Evolutionary conservation across 371 early-diverging fungal genomes (phyloP).

Genomic region (Mucor sp.): DNA sequence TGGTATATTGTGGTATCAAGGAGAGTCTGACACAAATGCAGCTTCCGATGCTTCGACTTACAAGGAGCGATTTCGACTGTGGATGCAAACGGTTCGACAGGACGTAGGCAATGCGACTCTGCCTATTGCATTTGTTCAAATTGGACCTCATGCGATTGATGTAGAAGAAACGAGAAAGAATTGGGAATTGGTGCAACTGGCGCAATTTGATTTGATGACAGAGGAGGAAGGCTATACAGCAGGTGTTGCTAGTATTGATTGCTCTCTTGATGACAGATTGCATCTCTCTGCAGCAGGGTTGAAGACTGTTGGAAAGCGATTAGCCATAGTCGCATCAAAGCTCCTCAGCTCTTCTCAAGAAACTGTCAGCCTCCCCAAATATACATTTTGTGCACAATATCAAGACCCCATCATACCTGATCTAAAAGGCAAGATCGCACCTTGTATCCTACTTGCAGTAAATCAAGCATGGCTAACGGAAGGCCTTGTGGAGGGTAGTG

Average conservation of each 20-base stretch:
- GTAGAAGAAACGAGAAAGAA: not conserved
- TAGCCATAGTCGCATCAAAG: slow-evolving; percentile 27
- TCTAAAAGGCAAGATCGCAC: not conserved
- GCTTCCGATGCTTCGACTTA: slow-evolving; percentile 5
- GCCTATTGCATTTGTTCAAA: slow-evolving; percentile 34
- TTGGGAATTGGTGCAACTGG: slow-evolving; percentile 33
- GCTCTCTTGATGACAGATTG: slow-evolving; percentile 37
- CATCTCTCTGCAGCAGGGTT: slow-evolving; percentile 39
- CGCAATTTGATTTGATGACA: slow-evolving; percentile 21
- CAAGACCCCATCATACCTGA: not conserved
- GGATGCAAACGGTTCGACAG: slow-evolving; percentile 13
- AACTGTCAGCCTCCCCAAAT: not conserved
- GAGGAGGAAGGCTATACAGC: not conserved
- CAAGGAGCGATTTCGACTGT: slow-evolving; percentile 12
- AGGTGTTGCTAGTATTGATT: slow-evolving; percentile 34
- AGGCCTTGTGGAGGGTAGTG: not conserved
- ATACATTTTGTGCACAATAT: not conserved
- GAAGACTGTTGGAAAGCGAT: slow-evolving; percentile 24
- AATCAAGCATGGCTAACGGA: not conserved
- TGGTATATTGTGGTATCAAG: slow-evolving; percentile 51
- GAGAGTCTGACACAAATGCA: slow-evolving; percentile 39
- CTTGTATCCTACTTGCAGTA: not conserved
- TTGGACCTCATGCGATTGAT: slow-evolving; percentile 26
- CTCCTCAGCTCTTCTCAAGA: not conserved
- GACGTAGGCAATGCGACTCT: slow-evolving; percentile 12